Evolutionary conservation across 306 rosid species (phyloP).

Genomic region (Inga leiocalycina): DNA sequence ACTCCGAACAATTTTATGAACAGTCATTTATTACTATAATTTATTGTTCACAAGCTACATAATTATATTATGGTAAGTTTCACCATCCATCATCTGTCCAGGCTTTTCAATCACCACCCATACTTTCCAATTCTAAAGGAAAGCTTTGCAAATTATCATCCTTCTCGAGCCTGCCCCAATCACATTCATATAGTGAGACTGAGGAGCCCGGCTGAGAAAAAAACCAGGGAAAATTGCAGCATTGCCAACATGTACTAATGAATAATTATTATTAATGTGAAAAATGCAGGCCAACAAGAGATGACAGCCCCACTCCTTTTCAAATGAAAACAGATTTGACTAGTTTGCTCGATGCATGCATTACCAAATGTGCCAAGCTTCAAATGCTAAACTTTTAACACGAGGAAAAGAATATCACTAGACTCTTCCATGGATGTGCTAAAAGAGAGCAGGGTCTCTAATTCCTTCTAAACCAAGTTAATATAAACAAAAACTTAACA

Average conservation of each 20-base stretch:
- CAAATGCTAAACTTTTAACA: neutral
- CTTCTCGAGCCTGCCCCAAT: neutral
- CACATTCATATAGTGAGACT: neutral
- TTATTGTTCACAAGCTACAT: too few relatives aligned
- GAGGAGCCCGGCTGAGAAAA: neutral
- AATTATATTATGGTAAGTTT: too few relatives aligned
- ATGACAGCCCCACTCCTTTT: neutral
- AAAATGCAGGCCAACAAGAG: neutral
- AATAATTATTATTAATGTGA: neutral
- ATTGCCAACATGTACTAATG: neutral
- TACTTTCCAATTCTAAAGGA: neutral
- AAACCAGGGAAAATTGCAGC: neutral
- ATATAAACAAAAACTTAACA: neutral
- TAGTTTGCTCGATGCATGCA: neutral
- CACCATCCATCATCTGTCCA: too few relatives aligned
- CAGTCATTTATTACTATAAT: neutral
- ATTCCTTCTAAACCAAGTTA: neutral
- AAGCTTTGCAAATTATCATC: neutral
- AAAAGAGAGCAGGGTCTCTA: constrained; percentile 5
- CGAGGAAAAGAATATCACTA: neutral
- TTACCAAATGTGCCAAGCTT: neutral
- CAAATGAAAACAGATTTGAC: neutral
- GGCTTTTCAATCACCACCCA: neutral
- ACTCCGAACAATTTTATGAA: neutral
- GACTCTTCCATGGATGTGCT: neutral